Conservation (phyloP, 345 rosid genomes). For the Kandelia obovata region DNA sequence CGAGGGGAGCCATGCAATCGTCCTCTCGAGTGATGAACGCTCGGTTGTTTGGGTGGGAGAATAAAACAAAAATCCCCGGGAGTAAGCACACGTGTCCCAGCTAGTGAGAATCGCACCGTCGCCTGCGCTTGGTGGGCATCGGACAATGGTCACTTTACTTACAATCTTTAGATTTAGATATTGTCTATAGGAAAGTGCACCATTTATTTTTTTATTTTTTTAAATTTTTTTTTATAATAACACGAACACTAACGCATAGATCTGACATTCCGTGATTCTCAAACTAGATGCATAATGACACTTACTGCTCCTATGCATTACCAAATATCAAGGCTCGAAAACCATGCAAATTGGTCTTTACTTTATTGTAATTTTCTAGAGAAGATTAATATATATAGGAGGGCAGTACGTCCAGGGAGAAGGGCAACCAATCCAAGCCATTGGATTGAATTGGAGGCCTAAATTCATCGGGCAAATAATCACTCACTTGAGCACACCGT, state of each 20-base stretch:
- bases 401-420: background rate
- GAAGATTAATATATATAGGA: background rate
- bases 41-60: background rate
- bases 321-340: conserved; percentile 22
- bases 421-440: background rate
- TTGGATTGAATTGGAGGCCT: conserved; percentile 34
- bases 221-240: background rate
- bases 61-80: background rate
- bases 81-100: conserved; percentile 9
- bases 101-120: background rate
- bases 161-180: too few species aligned
- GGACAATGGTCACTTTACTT: background rate
- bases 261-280: conserved; percentile 65
- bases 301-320: background rate
- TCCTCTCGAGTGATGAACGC: too few species aligned
- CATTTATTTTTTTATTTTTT: background rate
- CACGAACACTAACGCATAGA: conserved; percentile 8
- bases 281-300: conserved; percentile 29
- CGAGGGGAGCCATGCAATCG: background rate
- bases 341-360: conserved; percentile 16
- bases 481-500: conserved; percentile 33
- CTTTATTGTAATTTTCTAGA: background rate
- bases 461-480: conserved; percentile 9
- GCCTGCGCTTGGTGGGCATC: conserved; percentile 11
- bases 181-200: background rate